Evolutionary conservation across 2,329 filamentous ascomycete genomes (phyloP).

Genomic region (Stemphylium beticola): DNA sequence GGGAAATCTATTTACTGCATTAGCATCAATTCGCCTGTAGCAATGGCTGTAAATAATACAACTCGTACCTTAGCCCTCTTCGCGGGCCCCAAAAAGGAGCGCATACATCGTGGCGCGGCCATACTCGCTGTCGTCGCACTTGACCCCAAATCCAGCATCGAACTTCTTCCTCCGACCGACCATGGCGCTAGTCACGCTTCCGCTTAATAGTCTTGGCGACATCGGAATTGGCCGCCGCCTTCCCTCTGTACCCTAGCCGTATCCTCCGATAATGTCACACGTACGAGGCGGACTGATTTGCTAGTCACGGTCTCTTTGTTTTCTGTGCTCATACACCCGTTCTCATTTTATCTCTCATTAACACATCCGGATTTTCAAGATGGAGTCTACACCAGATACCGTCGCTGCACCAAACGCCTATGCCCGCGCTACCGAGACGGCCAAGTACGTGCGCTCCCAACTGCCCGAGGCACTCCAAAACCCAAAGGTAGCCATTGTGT

Average conservation of each 20-base stretch:
- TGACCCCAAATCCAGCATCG: conserved; percentile 10
- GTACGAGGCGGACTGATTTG: conserved; percentile 4
- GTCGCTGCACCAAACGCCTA: conserved; percentile 47
- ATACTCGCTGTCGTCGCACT: conserved; percentile 42
- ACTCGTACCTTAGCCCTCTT: conserved; percentile 51
- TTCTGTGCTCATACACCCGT: not conserved
- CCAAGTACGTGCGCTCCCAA: conserved; percentile 55
- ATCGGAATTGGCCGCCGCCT: conserved; percentile 41
- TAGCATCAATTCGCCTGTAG: conserved; percentile 13
- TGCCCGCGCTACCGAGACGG: conserved; percentile 57
- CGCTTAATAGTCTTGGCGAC: conserved; percentile 37
- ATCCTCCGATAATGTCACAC: conserved; percentile 16
- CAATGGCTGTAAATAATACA: not conserved
- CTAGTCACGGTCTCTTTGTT: not conserved
- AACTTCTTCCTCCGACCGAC: conserved; percentile 29
- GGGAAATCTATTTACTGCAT: conserved; percentile 32
- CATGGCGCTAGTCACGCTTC: conserved; percentile 27
- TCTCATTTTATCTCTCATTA: not conserved
- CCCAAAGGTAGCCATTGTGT: conserved; percentile 68
- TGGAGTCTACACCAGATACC: conserved; percentile 29
- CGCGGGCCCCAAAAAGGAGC: conserved; percentile 51
- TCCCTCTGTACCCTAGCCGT: conserved; percentile 32
- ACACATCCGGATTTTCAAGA: conserved; percentile 3
- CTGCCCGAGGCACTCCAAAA: conserved; percentile 59
- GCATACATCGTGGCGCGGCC: conserved; percentile 53